Conservation (phyloP, 179 eudicot genomes). For the Heliamphora pulchella region DNA sequence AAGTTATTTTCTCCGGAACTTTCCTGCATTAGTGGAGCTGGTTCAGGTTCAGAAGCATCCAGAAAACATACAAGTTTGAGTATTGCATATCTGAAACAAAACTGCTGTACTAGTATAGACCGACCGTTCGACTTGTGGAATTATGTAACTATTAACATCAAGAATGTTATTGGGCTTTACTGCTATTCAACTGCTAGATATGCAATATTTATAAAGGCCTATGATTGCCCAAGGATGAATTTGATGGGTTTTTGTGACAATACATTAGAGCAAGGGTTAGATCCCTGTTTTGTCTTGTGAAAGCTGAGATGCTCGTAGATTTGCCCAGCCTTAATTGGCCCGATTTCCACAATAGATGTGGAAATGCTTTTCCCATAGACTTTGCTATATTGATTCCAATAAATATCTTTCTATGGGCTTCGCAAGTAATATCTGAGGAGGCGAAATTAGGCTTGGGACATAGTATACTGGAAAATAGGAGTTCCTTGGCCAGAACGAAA, state of each 20-base stretch:
- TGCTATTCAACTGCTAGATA: not conserved
- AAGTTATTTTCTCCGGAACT: conserved; percentile 22
- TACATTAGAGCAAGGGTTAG: not conserved
- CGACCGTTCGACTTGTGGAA: not conserved
- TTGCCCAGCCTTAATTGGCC: not conserved
- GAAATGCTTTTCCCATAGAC: not conserved
- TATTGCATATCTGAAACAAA: not conserved
- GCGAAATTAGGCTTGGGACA: too few species aligned
- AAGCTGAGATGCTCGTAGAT: not conserved
- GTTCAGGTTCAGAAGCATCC: conserved; percentile 11
- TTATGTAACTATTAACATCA: not conserved
- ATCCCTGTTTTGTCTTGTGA: not conserved
- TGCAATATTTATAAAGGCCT: not conserved
- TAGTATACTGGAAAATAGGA: too few species aligned
- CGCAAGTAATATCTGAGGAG: too few species aligned
- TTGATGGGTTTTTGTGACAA: not conserved
- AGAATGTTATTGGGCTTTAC: not conserved
- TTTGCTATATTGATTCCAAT: not conserved
- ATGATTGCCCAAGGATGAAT: not conserved
- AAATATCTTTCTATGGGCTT: too few species aligned
- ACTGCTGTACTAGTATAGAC: not conserved
- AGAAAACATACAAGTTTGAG: not conserved
- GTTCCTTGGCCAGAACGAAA: too few species aligned
- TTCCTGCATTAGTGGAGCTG: not conserved
- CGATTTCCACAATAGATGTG: not conserved